phyloP scores from a whole-genome alignment of 805 yeast species.

The Myxozyma nipponensis region DNA sequence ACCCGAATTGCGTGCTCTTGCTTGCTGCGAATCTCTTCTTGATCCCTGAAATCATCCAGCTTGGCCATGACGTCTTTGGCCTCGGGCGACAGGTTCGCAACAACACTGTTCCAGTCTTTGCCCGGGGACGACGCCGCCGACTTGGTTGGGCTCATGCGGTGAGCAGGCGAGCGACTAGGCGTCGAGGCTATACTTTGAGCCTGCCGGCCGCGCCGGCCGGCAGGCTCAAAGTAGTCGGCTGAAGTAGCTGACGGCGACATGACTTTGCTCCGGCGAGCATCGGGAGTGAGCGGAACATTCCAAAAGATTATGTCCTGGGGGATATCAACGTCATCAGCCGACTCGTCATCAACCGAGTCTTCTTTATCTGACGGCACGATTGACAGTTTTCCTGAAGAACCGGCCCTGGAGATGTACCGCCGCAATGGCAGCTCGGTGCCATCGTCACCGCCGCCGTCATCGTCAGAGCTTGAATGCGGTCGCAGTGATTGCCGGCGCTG shows the following conservation, averaged over 20 bases:
- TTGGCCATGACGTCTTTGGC: conserved; percentile 38
- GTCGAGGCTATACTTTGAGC: neutral
- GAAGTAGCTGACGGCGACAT: neutral
- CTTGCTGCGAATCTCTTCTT: neutral
- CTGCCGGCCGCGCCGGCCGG: neutral
- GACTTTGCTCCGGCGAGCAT: neutral
- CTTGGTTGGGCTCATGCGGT: neutral
- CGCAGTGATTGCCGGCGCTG: neutral
- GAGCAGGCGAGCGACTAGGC: neutral
- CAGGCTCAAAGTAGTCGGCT: neutral
- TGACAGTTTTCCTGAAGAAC: neutral
- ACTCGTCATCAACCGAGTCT: conserved; percentile 33
- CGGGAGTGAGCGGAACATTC: conserved; percentile 63
- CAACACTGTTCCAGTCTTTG: conserved; percentile 29
- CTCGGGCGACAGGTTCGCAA: conserved; percentile 37
- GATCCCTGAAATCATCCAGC: conserved; percentile 28
- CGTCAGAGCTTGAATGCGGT: neutral
- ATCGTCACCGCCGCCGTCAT: neutral
- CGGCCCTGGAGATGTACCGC: conserved; percentile 1
- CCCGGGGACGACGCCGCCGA: neutral
- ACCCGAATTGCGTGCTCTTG: conserved; percentile 1
- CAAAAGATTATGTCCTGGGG: conserved; percentile 53
- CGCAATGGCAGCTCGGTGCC: conserved; percentile 11
- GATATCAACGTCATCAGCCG: conserved; percentile 52
- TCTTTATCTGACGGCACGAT: neutral